Evolutionary conservation across 495 filamentous ascomycete genomes (phyloP).

Genomic region (Xylaria sp.): DNA sequence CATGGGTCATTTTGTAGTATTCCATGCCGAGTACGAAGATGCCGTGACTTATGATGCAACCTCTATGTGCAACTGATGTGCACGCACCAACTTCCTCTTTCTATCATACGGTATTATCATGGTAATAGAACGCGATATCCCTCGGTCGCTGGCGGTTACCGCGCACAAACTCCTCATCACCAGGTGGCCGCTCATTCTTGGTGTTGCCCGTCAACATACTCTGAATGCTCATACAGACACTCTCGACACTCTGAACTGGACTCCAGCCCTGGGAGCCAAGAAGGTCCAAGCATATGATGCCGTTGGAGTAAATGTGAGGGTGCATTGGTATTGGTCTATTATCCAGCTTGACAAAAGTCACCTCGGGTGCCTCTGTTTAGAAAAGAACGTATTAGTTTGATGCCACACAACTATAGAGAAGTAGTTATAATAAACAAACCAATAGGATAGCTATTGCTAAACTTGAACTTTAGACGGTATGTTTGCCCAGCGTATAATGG

Average conservation of each 20-base stretch:
- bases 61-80: neutral
- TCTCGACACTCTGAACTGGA: constrained; percentile 96
- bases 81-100: neutral
- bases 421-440: constrained; percentile 56
- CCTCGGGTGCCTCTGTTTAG: constrained; percentile 83
- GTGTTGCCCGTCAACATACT: constrained; percentile 97
- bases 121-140: constrained; percentile 88
- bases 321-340: constrained; percentile 88
- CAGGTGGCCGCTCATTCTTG: constrained; percentile 84
- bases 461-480: constrained; percentile 87
- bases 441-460: constrained; percentile 86
- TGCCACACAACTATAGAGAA: neutral
- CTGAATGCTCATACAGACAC: constrained; percentile 95
- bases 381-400: constrained; percentile 32
- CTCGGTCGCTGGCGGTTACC: constrained; percentile 76
- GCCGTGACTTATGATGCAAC: neutral
- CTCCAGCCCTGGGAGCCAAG: constrained; percentile 89
- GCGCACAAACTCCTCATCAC: constrained; percentile 84
- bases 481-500: constrained; percentile 83
- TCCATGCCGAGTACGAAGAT: neutral
- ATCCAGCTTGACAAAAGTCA: constrained; percentile 75
- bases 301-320: constrained; percentile 97
- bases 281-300: constrained; percentile 96
- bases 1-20: neutral
- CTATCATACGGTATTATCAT: constrained; percentile 79